A percentile compares a stretch with the other conserved stretches of the same genome.
Conservation (phyloP, 2,329 filamentous ascomycete genomes). For the Trichophyton rubrum region DNA sequence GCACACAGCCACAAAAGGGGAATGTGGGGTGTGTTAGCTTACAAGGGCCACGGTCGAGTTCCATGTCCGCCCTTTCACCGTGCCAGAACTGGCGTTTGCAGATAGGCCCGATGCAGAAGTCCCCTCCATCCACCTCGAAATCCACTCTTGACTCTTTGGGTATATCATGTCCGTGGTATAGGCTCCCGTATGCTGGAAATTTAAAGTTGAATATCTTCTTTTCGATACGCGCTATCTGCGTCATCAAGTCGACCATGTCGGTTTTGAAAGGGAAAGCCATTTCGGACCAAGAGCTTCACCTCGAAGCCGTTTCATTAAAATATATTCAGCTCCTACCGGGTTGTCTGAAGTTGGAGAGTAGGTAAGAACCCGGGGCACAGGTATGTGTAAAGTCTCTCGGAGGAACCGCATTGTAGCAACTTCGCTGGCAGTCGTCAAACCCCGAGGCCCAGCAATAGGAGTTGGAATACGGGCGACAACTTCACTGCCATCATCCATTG, state of each 20-base stretch:
- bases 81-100: constrained; percentile 21
- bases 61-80: constrained; percentile 16
- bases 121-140: constrained; percentile 13
- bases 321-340: constrained; percentile 30
- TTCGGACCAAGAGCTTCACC: constrained; percentile 22
- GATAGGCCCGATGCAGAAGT: constrained; percentile 21
- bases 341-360: constrained; percentile 27
- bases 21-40: not conserved
- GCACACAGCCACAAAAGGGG: no score
- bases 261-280: constrained; percentile 18
- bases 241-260: constrained; percentile 22
- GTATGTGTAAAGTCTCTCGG: constrained; percentile 20
- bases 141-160: constrained; percentile 12
- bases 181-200: constrained; percentile 20
- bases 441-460: constrained; percentile 18
- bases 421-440: constrained; percentile 25
- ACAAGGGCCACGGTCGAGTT: constrained; percentile 31
- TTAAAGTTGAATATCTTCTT: constrained; percentile 18
- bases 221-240: constrained; percentile 9
- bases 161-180: constrained; percentile 16
- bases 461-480: constrained; percentile 19
- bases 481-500: constrained; percentile 15
- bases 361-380: constrained; percentile 26
- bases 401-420: constrained; percentile 27
- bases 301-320: constrained; percentile 31